A percentile compares a stretch with the other conserved stretches of the same genome.
These are phyloP conservation scores for Solanum infundibuliforme DNA, from an alignment of 257 asterid genomes.

Conservation along the genomic window DNA sequence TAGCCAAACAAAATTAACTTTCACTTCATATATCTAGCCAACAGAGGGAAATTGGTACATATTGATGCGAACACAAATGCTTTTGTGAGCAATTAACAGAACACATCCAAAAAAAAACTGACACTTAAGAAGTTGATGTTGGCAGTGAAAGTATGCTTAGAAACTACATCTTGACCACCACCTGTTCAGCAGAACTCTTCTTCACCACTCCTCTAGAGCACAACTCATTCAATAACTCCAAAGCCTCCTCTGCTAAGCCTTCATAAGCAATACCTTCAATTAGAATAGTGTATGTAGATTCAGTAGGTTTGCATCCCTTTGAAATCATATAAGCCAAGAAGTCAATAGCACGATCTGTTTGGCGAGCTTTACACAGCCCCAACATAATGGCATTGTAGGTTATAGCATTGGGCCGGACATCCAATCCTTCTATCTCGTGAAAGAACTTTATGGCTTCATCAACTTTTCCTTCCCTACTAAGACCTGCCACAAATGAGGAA, in stretches of 20 bases:
- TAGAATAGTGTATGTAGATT: slow-evolving; percentile 67
- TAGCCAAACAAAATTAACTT: not conserved
- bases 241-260: slow-evolving; percentile 61
- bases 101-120: not conserved
- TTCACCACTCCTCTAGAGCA: slow-evolving; percentile 59
- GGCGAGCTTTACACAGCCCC: slow-evolving; percentile 75
- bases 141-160: not conserved
- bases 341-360: slow-evolving; percentile 74
- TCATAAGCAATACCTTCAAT: slow-evolving; percentile 66
- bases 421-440: slow-evolving; percentile 47
- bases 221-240: slow-evolving; percentile 54
- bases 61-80: not conserved
- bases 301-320: slow-evolving; percentile 76
- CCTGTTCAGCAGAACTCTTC: slow-evolving; percentile 51
- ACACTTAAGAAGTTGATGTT: not conserved
- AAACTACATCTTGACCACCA: not conserved
- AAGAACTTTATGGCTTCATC: slow-evolving; percentile 60
- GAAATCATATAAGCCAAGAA: slow-evolving; percentile 58
- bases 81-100: not conserved
- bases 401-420: slow-evolving; percentile 52
- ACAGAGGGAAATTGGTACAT: not conserved
- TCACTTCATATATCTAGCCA: not conserved
- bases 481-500: slow-evolving; percentile 60
- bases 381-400: slow-evolving; percentile 66
- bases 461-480: slow-evolving; percentile 71